Evolutionary conservation across 2,329 filamentous ascomycete genomes (phyloP).

Genomic region (Laburnicola sp.): DNA sequence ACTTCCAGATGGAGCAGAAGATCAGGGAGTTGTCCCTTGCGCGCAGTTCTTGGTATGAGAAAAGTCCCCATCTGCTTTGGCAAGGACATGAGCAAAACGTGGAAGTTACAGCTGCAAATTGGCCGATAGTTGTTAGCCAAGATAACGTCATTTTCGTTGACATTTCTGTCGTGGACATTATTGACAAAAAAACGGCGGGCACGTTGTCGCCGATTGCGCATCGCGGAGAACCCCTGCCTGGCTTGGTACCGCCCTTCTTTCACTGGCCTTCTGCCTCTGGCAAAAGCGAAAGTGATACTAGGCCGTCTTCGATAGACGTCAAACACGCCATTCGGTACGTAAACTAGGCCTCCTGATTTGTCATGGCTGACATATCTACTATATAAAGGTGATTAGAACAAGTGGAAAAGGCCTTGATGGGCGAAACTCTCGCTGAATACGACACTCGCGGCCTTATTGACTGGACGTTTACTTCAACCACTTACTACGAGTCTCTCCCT

Average conservation of each 20-base stretch:
- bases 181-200: constrained; percentile 1
- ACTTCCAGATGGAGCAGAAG: constrained; percentile 37
- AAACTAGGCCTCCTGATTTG: too few species aligned
- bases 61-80: constrained; percentile 7
- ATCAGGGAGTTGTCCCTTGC: constrained; percentile 22
- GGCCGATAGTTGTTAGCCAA: constrained; percentile 24
- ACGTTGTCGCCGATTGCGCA: neutral
- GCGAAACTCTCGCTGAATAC: constrained; percentile 14
- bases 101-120: constrained; percentile 21
- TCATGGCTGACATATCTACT: too few species aligned
- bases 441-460: constrained; percentile 19
- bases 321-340: constrained; percentile 7
- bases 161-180: constrained; percentile 12
- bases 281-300: neutral
- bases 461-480: constrained; percentile 27
- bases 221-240: neutral
- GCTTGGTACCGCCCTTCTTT: constrained; percentile 31
- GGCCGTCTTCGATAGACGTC: neutral
- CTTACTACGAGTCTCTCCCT: constrained; percentile 28
- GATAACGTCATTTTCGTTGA: constrained; percentile 27
- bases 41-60: neutral
- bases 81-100: constrained; percentile 2
- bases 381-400: constrained; percentile 21
- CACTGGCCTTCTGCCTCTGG: constrained; percentile 23
- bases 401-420: constrained; percentile 30